Conservation (phyloP, 257 asterid genomes). For the Coffea canephora region DNA sequence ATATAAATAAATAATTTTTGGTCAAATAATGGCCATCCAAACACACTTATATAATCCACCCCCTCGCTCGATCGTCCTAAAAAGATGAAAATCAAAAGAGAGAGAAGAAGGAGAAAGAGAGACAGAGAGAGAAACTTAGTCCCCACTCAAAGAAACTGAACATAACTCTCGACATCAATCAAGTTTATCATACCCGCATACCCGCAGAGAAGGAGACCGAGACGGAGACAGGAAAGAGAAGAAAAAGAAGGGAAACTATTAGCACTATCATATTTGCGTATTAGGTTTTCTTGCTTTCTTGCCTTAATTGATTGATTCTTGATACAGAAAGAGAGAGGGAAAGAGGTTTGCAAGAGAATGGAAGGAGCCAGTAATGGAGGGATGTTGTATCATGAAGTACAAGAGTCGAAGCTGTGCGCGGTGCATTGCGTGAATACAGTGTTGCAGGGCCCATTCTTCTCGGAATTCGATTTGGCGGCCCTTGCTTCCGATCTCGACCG, state of each 20-base stretch:
- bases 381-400: constrained; percentile 99
- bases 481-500: constrained; percentile 92
- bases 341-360: neutral
- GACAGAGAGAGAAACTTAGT: too few relatives aligned
- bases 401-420: constrained; percentile 98
- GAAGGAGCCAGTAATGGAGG: constrained; percentile 79
- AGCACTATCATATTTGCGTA: neutral
- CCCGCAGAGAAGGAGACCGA: too few relatives aligned
- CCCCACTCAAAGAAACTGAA: neutral
- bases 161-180: neutral
- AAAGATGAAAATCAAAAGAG: too few relatives aligned
- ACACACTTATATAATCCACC: too few relatives aligned
- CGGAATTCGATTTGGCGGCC: constrained; percentile 98
- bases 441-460: constrained; percentile 93
- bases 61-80: too few relatives aligned
- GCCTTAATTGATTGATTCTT: too few relatives aligned
- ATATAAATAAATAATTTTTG: too few relatives aligned
- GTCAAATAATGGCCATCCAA: too few relatives aligned
- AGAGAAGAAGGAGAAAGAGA: too few relatives aligned
- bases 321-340: neutral
- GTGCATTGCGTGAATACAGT: constrained; percentile 98
- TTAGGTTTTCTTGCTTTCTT: neutral
- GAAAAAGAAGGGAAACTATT: neutral
- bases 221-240: neutral
- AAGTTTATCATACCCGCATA: neutral